These are phyloP conservation scores for Mortierella sp. DNA, from an alignment of 371 early-diverging fungal genomes.

Conservation along the genomic window DNA sequence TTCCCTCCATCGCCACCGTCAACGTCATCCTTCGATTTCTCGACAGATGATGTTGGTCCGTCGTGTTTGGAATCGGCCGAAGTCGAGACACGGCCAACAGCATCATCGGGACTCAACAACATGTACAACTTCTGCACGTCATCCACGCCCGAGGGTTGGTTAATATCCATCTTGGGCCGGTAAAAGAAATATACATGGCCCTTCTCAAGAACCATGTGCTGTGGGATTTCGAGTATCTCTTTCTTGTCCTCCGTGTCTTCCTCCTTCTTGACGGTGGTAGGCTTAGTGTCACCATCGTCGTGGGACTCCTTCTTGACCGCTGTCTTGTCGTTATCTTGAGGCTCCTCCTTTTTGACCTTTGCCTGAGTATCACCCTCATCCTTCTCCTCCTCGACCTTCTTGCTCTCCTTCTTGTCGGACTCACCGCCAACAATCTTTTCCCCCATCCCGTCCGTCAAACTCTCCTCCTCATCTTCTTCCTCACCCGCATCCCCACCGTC, in stretches of 20 bases:
- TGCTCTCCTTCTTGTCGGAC: neutral
- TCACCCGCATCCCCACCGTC: neutral
- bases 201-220: conserved; percentile 32
- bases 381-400: neutral
- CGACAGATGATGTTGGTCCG: conserved; percentile 5
- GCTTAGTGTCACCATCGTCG: neutral
- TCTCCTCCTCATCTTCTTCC: neutral
- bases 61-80: neutral
- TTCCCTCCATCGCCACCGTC: neutral
- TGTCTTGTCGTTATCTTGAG: neutral
- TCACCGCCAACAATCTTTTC: neutral
- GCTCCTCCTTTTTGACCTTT: neutral
- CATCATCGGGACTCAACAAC: conserved; percentile 60
- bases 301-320: neutral
- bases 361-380: neutral
- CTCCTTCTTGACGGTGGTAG: neutral
- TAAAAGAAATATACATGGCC: conserved; percentile 65
- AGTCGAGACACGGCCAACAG: conserved; percentile 21
- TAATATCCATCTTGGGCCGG: conserved; percentile 60
- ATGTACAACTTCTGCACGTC: conserved; percentile 62
- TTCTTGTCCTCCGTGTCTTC: neutral
- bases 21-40: neutral
- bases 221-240: neutral
- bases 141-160: conserved; percentile 33
- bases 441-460: neutral